Base-by-base conservation (phyloP, 441 rosid genomes). In the Omphalea diandra region DNA sequence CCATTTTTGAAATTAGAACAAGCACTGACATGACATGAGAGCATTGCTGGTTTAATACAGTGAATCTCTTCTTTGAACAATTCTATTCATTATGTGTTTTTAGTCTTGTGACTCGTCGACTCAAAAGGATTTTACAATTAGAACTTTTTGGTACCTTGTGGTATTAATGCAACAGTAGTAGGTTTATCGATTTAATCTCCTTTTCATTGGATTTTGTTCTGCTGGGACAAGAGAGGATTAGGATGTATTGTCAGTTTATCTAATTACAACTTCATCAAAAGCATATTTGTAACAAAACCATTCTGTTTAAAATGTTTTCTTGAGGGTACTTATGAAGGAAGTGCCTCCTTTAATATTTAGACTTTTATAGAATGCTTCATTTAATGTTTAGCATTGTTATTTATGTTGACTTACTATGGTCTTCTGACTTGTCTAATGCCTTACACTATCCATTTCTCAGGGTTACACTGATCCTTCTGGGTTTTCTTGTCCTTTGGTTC, bases 401-500 rank as follows among this genome's bases (percentile, higher is more conserved):
- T n/a, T 20, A n/a, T 43, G 9, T 17, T 63, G 54, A 20, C 8
- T 66, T 20, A 8, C 27, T 64, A 33, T 44, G 36, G 22, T 41
- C 3, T 47, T 20, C 35, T 52, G 63, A 63, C 12, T 35, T 38
- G 17, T 60, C 27, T 64, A 38, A 18, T 31, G 12, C 26, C 57
- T 36, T 20, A 7, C 32, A 9, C 22, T 55, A 53, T 29, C 46
- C 44, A 44, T 61, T 74, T 65, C 61, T 17, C 91, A 95, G 98
- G 83, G 62, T 44, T 92, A 93, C 77, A 71, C 72, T 4, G 77
- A 70, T 69, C 82, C 92, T 62, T 83, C 77, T 1, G 94, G 97
- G 66, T 95, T 95, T 80, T 75, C 89, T 63, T 95, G 98, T 77
- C 99, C 98, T 27, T 79, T 92, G 70, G 98, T 95, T 68, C 98